Percentiles rank a stretch among this genome's conserved stretches.
Conservation (phyloP, 345 rosid genomes). For the Bruguiera sexangula region DNA sequence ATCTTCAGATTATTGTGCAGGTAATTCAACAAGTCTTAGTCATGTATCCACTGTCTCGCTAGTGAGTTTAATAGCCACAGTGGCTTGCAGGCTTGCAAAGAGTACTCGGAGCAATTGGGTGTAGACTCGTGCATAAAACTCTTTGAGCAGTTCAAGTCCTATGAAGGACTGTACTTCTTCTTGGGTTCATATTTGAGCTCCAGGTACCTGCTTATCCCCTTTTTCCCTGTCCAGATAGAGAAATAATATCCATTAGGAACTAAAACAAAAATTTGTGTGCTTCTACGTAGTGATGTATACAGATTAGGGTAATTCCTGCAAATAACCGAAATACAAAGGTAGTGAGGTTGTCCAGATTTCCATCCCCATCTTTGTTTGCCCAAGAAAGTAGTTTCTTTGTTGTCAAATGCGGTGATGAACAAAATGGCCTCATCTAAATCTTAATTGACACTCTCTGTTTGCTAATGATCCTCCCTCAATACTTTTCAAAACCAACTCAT, state of each 20-base stretch:
- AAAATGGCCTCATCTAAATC: too few species aligned
- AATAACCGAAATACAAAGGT: too few species aligned
- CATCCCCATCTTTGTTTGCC: too few species aligned
- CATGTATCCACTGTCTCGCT: conserved; percentile 6
- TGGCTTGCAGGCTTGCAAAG: conserved; percentile 75
- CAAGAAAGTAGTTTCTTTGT: background rate
- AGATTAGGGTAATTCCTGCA: background rate
- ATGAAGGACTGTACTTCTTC: conserved; percentile 93
- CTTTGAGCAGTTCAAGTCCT: conserved; percentile 94
- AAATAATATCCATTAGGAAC: background rate
- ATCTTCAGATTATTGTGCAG: conserved; percentile 97
- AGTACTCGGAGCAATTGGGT: conserved; percentile 92
- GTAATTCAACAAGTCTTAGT: conserved; percentile 29
- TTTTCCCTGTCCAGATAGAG: background rate
- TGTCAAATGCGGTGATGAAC: background rate
- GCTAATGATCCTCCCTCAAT: too few species aligned
- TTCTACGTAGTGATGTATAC: background rate
- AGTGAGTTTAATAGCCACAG: background rate
- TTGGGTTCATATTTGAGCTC: conserved; percentile 90
- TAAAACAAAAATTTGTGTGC: background rate
- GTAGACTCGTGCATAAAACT: conserved; percentile 87
- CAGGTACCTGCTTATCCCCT: conserved; percentile 37
- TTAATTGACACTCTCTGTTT: too few species aligned
- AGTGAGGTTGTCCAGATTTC: too few species aligned
- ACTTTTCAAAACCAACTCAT: too few species aligned